These are phyloP conservation scores for Manihot esculenta DNA, from an alignment of 441 rosid genomes.

Conservation along the genomic window DNA sequence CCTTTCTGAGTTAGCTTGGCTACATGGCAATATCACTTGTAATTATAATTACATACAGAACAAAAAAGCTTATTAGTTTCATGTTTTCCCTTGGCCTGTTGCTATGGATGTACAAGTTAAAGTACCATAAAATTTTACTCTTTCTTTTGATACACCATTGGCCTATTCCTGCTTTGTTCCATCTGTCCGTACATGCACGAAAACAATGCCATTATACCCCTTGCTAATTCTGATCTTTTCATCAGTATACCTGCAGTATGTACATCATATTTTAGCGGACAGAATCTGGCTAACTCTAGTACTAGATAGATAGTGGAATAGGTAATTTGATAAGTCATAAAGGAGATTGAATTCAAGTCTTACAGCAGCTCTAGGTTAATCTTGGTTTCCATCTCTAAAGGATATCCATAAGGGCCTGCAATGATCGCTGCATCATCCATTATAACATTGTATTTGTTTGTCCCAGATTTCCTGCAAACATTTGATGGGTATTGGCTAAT, in stretches of 20 bases:
- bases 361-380: conserved; percentile 62
- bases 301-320: neutral
- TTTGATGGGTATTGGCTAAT: neutral
- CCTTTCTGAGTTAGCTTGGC: no score
- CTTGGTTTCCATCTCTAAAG: conserved; percentile 62
- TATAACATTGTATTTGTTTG: conserved; percentile 42
- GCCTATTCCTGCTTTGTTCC: conserved; percentile 17
- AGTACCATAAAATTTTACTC: no score
- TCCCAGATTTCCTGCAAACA: conserved; percentile 47
- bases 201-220: conserved; percentile 62
- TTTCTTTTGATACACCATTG: neutral
- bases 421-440: conserved; percentile 91
- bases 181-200: conserved; percentile 58
- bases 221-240: conserved; percentile 72
- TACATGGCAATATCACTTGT: no score
- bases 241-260: conserved; percentile 58
- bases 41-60: no score
- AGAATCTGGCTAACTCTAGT: no score
- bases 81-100: no score
- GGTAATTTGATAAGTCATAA: neutral
- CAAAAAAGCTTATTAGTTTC: no score
- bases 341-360: conserved; percentile 26
- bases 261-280: neutral
- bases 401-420: conserved; percentile 70
- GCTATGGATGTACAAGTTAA: no score